Conservation (phyloP, 1,284 basidiomycete genomes). For the Pseudozyma pruni region DNA sequence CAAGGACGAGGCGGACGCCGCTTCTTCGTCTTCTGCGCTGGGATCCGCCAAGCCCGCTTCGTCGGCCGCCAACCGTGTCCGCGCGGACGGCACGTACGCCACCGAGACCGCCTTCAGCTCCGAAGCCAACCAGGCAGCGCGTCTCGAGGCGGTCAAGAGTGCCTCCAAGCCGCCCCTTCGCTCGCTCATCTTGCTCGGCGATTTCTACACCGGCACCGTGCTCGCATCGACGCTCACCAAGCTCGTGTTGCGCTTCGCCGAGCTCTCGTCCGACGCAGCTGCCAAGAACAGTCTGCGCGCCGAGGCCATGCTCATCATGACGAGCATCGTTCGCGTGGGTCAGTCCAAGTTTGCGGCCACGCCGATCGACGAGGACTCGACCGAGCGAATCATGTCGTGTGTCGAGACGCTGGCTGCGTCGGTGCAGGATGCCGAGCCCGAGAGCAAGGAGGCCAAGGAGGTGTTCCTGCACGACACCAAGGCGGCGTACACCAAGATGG, state of each 20-base stretch:
- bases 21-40: slow-evolving; percentile 41
- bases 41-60: slow-evolving; percentile 69
- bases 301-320: slow-evolving; percentile 98
- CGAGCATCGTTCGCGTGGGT: slow-evolving; percentile 93
- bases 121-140: slow-evolving; percentile 74
- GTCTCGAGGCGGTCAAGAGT: slow-evolving; percentile 82
- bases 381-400: slow-evolving; percentile 95
- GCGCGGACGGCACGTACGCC: slow-evolving; percentile 97
- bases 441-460: slow-evolving; percentile 77
- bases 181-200: slow-evolving; percentile 91
- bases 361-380: slow-evolving; percentile 97
- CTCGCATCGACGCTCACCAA: slow-evolving; percentile 90
- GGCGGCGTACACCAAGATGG: slow-evolving; percentile 92
- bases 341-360: slow-evolving; percentile 93
- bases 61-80: slow-evolving; percentile 74
- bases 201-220: slow-evolving; percentile 95
- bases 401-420: slow-evolving; percentile 82
- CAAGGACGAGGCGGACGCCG: slow-evolving; percentile 32
- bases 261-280: slow-evolving; percentile 75
- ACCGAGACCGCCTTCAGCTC: slow-evolving; percentile 91
- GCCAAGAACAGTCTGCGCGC: slow-evolving; percentile 75
- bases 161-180: slow-evolving; percentile 90
- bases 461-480: slow-evolving; percentile 94
- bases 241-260: slow-evolving; percentile 83
- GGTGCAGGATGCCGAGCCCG: slow-evolving; percentile 43